Evolutionary conservation across 106 monocot genomes (phyloP).

Genomic region (Agapanthus africanus): DNA sequence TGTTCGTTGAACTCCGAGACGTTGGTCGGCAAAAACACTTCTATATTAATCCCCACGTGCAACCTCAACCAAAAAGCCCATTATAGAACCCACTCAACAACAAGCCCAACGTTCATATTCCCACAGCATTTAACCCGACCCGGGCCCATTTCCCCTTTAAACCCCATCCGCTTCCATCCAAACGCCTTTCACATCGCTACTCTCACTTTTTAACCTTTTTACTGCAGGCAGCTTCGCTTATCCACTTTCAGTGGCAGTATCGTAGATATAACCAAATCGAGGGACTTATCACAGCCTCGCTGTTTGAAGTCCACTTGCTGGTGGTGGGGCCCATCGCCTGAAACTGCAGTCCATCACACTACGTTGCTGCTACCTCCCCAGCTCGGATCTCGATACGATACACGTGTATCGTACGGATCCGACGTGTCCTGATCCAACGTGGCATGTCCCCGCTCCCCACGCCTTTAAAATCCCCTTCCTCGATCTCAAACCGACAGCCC

Average conservation of each 20-base stretch:
- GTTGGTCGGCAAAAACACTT: neutral
- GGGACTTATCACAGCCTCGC: neutral
- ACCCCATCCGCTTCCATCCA: neutral
- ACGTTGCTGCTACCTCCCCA: neutral
- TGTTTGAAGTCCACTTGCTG: neutral
- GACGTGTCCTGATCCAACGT: constrained; percentile 23
- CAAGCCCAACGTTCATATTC: constrained; percentile 37
- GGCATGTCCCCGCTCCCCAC: constrained; percentile 8
- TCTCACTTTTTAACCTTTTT: too few species aligned
- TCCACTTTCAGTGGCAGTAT: neutral
- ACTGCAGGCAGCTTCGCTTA: too few species aligned
- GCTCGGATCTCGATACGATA: neutral
- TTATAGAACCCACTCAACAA: constrained; percentile 2
- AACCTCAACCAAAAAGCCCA: neutral
- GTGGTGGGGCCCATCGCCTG: neutral
- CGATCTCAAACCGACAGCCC: neutral
- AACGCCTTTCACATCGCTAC: too few species aligned
- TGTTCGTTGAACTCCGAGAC: neutral
- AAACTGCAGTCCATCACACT: neutral
- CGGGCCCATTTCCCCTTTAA: neutral
- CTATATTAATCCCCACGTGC: constrained; percentile 6
- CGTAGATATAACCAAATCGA: neutral
- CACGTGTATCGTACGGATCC: constrained; percentile 21
- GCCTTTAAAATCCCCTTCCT: neutral
- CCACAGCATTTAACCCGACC: neutral